Evolutionary conservation across 192 early-diverging fungal genomes (phyloP).

Genomic region (Umbelopsis ramanniana): DNA sequence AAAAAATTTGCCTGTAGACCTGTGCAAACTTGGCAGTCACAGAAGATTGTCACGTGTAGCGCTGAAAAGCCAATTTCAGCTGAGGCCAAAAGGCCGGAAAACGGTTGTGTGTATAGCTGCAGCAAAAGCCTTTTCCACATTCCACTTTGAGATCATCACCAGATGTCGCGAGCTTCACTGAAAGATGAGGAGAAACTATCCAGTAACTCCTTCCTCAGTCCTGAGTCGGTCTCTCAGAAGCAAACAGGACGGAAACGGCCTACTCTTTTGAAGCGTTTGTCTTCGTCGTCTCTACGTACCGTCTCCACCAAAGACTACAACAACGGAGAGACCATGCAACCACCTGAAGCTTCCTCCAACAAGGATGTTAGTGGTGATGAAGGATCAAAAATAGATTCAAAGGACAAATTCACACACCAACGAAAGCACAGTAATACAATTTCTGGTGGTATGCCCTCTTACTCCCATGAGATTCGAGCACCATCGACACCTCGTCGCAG

Average conservation of each 20-base stretch:
- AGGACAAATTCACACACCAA: not conserved
- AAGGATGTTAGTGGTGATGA: not conserved
- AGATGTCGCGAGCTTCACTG: constrained; percentile 18
- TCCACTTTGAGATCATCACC: constrained; percentile 8
- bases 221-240: not conserved
- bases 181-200: constrained; percentile 11
- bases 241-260: not conserved
- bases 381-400: not conserved
- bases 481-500: constrained; percentile 10
- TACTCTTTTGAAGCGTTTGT: constrained; percentile 1
- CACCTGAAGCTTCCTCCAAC: not conserved
- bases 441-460: not conserved
- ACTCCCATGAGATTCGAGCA: not conserved
- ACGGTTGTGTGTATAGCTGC: not conserved
- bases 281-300: not conserved
- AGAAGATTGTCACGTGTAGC: not conserved
- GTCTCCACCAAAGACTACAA: not conserved
- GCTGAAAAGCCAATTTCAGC: not conserved
- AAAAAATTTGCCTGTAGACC: not conserved
- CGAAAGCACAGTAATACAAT: constrained; percentile 21
- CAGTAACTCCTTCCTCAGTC: constrained; percentile 4
- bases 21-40: not conserved
- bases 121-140: not conserved
- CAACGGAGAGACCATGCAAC: not conserved
- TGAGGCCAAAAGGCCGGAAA: not conserved